Conservation (phyloP, 257 asterid species). For the Echium plantagineum region DNA sequence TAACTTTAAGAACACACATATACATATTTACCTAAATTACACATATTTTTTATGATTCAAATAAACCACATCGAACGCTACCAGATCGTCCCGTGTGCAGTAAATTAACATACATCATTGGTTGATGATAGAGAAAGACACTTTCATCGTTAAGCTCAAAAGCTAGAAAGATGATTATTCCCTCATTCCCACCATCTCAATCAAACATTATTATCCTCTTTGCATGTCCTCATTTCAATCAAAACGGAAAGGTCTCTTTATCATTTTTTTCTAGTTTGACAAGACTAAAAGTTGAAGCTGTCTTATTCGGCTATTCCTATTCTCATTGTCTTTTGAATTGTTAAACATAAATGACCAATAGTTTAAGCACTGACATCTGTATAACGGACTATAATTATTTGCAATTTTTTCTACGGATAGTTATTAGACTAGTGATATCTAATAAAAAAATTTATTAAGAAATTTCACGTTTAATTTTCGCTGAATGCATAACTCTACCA, state of each 20-base stretch:
- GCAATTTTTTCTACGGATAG: too few species aligned
- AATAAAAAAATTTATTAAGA: too few species aligned
- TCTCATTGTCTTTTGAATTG: constrained; percentile 11
- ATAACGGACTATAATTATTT: not conserved
- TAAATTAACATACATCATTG: too few species aligned
- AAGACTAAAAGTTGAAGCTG: constrained; percentile 27
- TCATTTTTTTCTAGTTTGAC: constrained; percentile 11
- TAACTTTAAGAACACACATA: too few species aligned
- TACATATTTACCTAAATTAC: too few species aligned
- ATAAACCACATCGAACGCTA: too few species aligned
- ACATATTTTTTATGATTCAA: too few species aligned
- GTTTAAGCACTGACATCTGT: constrained; percentile 4
- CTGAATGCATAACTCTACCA: too few species aligned
- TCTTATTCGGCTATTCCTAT: constrained; percentile 12
- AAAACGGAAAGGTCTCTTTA: constrained; percentile 8
- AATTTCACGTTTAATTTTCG: too few species aligned
- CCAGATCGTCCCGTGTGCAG: too few species aligned
- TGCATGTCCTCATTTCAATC: constrained; percentile 16
- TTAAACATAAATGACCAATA: constrained; percentile 16
- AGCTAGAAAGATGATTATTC: constrained; percentile 22
- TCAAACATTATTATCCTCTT: constrained; percentile 7
- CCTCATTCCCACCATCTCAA: constrained; percentile 31
- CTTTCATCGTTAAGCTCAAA: constrained; percentile 47
- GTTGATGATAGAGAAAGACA: constrained; percentile 33
- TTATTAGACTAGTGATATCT: too few species aligned